Base-by-base conservation (phyloP, 2,329 filamentous ascomycete species). In the Colletotrichum zoysiae region DNA sequence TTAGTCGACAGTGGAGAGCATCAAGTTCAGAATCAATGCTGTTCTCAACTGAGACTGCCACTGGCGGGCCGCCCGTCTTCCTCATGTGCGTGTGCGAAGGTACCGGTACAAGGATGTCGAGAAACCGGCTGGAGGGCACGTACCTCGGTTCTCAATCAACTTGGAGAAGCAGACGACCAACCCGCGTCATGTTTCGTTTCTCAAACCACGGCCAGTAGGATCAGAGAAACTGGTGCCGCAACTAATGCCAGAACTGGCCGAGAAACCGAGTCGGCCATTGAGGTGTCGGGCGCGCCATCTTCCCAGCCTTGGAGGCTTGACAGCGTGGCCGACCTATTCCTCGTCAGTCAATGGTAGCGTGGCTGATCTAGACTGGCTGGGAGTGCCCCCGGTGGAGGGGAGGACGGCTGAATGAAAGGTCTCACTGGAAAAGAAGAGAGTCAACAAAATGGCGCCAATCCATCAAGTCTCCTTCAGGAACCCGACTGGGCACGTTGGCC, bases 361-460 rank as follows among this genome's bases (percentile, higher is more conserved):
- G 60, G 67, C 67, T 44, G 48, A 61, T 38, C 40, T 40, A 46
- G 70, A 73, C 60, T 70, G 70, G 60, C 50, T 57, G 20, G 62
- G 51, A 50, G 11, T 42, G 65, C 65, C 48, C 18, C 1, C 1
- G 20, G 57, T 7, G 14, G 23, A 33, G 18, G 46, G 51, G n/a
- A 18, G 33, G 12, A 3, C 14, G 16, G 40, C 20, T 12, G n/a
- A 63, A 55, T 12, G n/a, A 63, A 55, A 46, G 40, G 65, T 56
- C 48, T 68, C 58, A 40, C 57, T 18, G 30, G 20, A 23, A 44
- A 71, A 40, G 58, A 57, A 51, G 55, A 51, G 55, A 44, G 16
- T 35, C 23, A 35, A 26, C 48, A n/a, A n/a, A 61, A 67, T 57
- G 50, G 44, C 51, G 42, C 38, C 40, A 53, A 33, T 23, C 20